Conservation (phyloP, 768 basidiomycete genomes). For the Lanmaoa pseudosensibilis region DNA sequence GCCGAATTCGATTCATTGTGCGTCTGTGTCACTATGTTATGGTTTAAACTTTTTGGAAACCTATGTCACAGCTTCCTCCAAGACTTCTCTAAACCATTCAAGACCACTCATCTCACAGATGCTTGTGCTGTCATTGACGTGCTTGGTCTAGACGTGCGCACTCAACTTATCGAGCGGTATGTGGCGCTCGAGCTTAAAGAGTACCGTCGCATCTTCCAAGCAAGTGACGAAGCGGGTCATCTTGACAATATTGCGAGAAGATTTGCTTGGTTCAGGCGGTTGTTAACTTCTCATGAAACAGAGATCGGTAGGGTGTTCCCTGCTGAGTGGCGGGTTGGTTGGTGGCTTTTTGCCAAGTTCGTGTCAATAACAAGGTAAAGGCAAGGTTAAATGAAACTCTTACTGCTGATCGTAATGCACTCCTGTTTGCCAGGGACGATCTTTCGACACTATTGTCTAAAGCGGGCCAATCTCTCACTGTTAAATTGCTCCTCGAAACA, state of each 20-base stretch:
- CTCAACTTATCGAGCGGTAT: slow-evolving; percentile 83
- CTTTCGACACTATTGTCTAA: slow-evolving; percentile 79
- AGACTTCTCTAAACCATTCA: slow-evolving; percentile 66
- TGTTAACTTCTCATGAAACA: slow-evolving; percentile 82
- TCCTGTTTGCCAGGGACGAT: slow-evolving; percentile 62
- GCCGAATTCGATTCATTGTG: slow-evolving; percentile 92
- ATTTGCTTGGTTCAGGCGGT: slow-evolving; percentile 92
- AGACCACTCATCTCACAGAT: slow-evolving; percentile 65
- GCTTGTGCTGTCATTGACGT: slow-evolving; percentile 91
- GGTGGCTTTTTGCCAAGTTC: slow-evolving; percentile 81
- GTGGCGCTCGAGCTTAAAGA: slow-evolving; percentile 89
- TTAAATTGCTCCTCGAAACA: slow-evolving; percentile 80
- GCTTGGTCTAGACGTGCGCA: slow-evolving; percentile 79
- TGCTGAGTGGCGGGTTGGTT: slow-evolving; percentile 79
- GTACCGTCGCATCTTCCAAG: slow-evolving; percentile 92
- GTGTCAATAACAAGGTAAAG: slow-evolving; percentile 83
- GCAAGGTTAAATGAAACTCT: not conserved
- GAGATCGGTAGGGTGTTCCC: slow-evolving; percentile 87
- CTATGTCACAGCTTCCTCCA: slow-evolving; percentile 67
- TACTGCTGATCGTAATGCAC: not conserved
- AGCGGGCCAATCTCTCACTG: slow-evolving; percentile 66
- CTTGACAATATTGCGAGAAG: slow-evolving; percentile 91
- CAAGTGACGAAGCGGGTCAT: slow-evolving; percentile 93
- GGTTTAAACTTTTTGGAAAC: not conserved
- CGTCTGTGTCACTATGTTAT: slow-evolving; percentile 32